These are phyloP conservation scores for Cutaneotrichosporon sp. DNA, from an alignment of 1,284 basidiomycete species.

Conservation along the genomic window DNA sequence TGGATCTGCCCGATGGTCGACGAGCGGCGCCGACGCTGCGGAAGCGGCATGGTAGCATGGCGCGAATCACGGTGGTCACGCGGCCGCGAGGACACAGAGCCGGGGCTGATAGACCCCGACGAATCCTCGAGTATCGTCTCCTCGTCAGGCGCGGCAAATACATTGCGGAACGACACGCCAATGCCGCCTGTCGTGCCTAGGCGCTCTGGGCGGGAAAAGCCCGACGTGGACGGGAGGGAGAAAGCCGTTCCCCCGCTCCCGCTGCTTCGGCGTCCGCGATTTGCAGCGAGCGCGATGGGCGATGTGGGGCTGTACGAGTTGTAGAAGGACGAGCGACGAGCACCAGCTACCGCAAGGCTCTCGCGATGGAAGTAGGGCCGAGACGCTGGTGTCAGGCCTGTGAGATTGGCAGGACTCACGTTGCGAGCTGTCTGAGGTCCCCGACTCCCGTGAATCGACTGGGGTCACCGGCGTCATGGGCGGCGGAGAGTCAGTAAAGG, in stretches of 20 bases:
- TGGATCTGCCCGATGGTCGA: conserved; percentile 18
- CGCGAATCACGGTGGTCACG: neutral
- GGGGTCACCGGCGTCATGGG: neutral
- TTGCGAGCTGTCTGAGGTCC: no score
- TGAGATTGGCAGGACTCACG: no score
- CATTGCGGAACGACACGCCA: conserved; percentile 1
- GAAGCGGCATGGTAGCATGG: neutral
- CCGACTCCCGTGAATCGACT: neutral
- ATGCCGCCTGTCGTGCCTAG: neutral
- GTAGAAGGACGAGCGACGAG: conserved; percentile 3
- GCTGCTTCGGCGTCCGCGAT: no score
- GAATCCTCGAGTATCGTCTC: conserved; percentile 1
- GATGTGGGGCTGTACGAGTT: neutral
- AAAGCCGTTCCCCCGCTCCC: no score
- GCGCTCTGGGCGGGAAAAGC: neutral
- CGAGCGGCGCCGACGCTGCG: neutral
- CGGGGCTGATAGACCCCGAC: neutral
- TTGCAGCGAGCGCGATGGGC: neutral
- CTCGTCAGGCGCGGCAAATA: neutral
- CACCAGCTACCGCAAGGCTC: neutral
- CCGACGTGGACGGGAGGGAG: neutral
- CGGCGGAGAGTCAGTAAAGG: neutral
- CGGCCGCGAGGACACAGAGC: neutral
- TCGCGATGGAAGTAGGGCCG: neutral
- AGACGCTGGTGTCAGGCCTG: neutral